These are phyloP conservation scores for Noccaea caerulescens DNA, from an alignment of 345 rosid species.

Conservation along the genomic window DNA sequence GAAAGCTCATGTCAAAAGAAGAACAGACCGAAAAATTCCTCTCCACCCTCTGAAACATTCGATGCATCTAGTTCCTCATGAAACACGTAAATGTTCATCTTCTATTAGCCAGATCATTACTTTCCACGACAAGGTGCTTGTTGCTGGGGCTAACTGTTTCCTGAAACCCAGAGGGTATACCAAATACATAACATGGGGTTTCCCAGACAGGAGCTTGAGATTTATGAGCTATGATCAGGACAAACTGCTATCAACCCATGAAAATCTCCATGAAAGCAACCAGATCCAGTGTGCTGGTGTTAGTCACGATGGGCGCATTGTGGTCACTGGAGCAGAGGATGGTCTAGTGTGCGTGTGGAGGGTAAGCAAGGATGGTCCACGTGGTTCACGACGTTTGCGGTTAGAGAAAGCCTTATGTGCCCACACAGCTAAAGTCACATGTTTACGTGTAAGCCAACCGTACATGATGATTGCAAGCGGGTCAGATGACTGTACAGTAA, in stretches of 20 bases:
- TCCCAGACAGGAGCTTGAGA: slow-evolving; percentile 96
- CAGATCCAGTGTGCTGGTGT: slow-evolving; percentile 88
- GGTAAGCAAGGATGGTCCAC: slow-evolving; percentile 70
- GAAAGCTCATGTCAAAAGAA: slow-evolving; percentile 90
- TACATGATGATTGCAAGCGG: slow-evolving; percentile 96
- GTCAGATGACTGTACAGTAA: slow-evolving; percentile 93
- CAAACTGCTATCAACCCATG: slow-evolving; percentile 88
- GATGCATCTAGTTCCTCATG: slow-evolving; percentile 80
- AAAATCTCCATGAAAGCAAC: slow-evolving; percentile 93
- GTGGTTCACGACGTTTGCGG: slow-evolving; percentile 56
- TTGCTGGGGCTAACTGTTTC: slow-evolving; percentile 69
- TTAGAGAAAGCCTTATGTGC: slow-evolving; percentile 85
- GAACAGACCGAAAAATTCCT: slow-evolving; percentile 72
- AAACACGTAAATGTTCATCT: slow-evolving; percentile 73
- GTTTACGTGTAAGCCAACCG: slow-evolving; percentile 94
- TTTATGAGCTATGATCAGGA: slow-evolving; percentile 98
- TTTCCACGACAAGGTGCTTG: slow-evolving; percentile 80
- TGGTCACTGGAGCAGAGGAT: slow-evolving; percentile 97
- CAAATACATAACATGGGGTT: slow-evolving; percentile 95
- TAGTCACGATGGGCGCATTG: slow-evolving; percentile 88
- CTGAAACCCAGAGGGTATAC: slow-evolving; percentile 89
- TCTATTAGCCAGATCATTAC: slow-evolving; percentile 80
- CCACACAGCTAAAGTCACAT: slow-evolving; percentile 81
- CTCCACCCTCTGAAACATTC: slow-evolving; percentile 89
- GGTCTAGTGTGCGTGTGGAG: slow-evolving; percentile 91